Evolutionary conservation across 78 protist species (phyloP).

Genomic region (Chrysochromulina tobinii): DNA sequence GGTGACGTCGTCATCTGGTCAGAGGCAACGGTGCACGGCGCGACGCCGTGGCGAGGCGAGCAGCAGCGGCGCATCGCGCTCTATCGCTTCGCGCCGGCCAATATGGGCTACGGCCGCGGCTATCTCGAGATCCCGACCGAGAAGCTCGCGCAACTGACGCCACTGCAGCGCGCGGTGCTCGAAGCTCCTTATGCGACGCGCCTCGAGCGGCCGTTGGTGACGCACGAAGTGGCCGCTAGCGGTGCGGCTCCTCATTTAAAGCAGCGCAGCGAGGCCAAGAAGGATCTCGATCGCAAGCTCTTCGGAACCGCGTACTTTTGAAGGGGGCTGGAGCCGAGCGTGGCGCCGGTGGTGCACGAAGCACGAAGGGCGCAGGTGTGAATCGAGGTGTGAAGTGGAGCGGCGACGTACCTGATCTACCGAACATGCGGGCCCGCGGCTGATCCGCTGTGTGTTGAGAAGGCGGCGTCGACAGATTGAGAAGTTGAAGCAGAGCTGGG

Average conservation of each 20-base stretch:
- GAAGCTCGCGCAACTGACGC: background rate
- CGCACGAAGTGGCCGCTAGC: background rate
- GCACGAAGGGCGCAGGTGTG: too few species aligned
- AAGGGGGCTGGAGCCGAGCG: too few species aligned
- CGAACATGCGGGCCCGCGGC: too few species aligned
- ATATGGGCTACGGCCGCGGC: slow-evolving; percentile 43
- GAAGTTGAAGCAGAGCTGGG: too few species aligned
- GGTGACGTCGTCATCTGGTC: slow-evolving; percentile 41
- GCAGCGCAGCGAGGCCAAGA: background rate
- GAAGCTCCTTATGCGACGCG: slow-evolving; percentile 2
- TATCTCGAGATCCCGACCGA: background rate
- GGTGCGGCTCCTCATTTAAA: background rate
- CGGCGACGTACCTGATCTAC: too few species aligned
- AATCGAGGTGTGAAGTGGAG: too few species aligned
- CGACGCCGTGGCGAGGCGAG: background rate
- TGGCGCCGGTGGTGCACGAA: too few species aligned
- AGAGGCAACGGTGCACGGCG: slow-evolving; percentile 50
- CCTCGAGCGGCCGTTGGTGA: background rate
- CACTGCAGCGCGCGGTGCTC: slow-evolving; percentile 27
- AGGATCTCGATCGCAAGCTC: background rate
- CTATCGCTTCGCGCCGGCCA: slow-evolving; percentile 45
- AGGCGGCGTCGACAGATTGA: too few species aligned
- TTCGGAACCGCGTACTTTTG: background rate
- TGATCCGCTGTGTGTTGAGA: too few species aligned
- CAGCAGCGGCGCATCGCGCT: slow-evolving; percentile 32